Evolutionary conservation across 1,139 yeast species (phyloP), one percentile per base, ranked within the genome.

Genomic region (Pichia kudriavzevii): DNA sequence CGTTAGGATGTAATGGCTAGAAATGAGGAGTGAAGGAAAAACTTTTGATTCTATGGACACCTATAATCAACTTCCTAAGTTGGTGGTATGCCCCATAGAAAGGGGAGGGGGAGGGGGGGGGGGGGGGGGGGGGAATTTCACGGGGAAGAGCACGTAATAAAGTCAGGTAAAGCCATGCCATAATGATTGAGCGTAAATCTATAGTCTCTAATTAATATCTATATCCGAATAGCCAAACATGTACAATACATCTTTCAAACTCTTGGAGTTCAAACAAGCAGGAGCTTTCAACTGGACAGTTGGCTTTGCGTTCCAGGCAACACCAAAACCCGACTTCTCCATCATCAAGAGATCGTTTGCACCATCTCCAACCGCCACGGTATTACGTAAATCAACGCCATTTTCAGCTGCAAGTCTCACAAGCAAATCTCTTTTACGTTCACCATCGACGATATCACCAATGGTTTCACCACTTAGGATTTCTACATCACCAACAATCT

Each of bases 251-350:
- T 87, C 95, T 40, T 64, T 64, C 53, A 91, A 67, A 4, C 80
- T 67, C 19, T 69, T 64, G 0, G 88, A 68, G 56, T 91, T 91
- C 48, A 93, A 66, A 45, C 83, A 69, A 30, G 84, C 67, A 9
- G 96, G 96, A 0, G 98, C 98, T 47, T 64, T 61, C 39, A 59
- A 51, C 56, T 85, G 96, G 4, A 93, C 98, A 44, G 69, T 75
- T 22, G 97, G 96, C 57, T 93, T 93, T 13, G 98, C 98, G 55
- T 87, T 82, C 93, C 95, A 93, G 0, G 98, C 98, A 40, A 93
- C 69, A 14, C 98, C 98, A 56, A 77, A 83, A 0, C 98, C 97
- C 2, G 95, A 96, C 14, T 63, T 75, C 4, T 67, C 72, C 97
- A 93, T 91, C 88, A 94, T 94, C 28, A 74, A 73, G 55, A 93